These are phyloP conservation scores for Cryptococcus floricola DNA, from an alignment of 1,284 basidiomycete species.

Conservation along the genomic window DNA sequence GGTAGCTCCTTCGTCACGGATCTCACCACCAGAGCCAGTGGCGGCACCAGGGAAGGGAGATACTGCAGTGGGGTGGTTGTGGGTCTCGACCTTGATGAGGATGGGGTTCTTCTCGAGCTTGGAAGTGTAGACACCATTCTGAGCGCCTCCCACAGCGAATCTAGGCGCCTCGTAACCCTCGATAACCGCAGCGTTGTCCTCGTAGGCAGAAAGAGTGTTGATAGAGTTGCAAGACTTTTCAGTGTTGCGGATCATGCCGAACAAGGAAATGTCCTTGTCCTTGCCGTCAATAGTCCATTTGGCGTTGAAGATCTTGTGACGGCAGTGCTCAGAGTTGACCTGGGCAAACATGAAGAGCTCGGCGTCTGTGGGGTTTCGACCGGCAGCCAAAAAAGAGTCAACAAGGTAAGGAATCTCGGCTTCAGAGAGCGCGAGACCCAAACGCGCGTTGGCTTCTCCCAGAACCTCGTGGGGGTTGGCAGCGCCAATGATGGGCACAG, in stretches of 20 bases:
- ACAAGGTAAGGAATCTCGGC: slow-evolving; percentile 94
- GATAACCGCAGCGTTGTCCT: slow-evolving; percentile 96
- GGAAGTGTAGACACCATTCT: slow-evolving; percentile 56
- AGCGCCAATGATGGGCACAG: slow-evolving; percentile 56
- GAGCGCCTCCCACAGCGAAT: slow-evolving; percentile 61
- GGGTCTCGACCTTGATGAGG: slow-evolving; percentile 97
- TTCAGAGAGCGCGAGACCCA: slow-evolving; percentile 84
- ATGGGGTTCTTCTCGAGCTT: slow-evolving; percentile 75
- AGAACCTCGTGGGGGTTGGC: slow-evolving; percentile 60
- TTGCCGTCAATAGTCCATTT: slow-evolving; percentile 83
- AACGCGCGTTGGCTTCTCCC: slow-evolving; percentile 69
- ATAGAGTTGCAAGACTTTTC: slow-evolving; percentile 65
- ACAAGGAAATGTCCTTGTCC: slow-evolving; percentile 72
- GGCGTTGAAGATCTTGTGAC: slow-evolving; percentile 99
- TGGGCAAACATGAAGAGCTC: slow-evolving; percentile 99
- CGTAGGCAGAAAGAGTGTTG: slow-evolving; percentile 93
- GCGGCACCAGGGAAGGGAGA: slow-evolving; percentile 97
- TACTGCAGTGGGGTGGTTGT: slow-evolving; percentile 98
- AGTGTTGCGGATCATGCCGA: slow-evolving; percentile 97
- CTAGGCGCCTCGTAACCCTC: slow-evolving; percentile 72
- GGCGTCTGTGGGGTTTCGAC: slow-evolving; percentile 87
- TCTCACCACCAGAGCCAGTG: slow-evolving; percentile 96
- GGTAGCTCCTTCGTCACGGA: slow-evolving; percentile 94
- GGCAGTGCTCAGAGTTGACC: slow-evolving; percentile 98
- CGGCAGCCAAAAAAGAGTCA: slow-evolving; percentile 74